These are phyloP conservation scores for Golubevia pallescens DNA, from an alignment of 1,284 basidiomycete genomes.

Conservation along the genomic window DNA sequence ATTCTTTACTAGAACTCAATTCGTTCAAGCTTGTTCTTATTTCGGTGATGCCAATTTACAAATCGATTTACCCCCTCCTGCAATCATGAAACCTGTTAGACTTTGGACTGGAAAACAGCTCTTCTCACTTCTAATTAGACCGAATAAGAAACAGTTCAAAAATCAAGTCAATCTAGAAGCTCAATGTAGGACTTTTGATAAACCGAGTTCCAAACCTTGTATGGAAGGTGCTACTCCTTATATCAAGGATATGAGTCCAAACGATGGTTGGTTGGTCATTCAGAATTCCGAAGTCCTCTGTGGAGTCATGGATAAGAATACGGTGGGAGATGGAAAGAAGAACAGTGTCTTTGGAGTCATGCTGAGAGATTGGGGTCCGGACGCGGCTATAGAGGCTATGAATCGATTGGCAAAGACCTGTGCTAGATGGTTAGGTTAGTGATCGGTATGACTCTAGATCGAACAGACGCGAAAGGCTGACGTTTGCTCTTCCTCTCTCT, in stretches of 20 bases:
- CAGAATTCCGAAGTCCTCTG: constrained; percentile 99
- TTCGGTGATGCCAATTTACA: constrained; percentile 88
- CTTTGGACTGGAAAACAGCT: constrained; percentile 99
- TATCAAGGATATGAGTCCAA: constrained; percentile 85
- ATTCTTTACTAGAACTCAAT: constrained; percentile 92
- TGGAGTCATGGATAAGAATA: constrained; percentile 98
- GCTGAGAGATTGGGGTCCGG: constrained; percentile 91
- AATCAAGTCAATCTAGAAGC: constrained; percentile 94
- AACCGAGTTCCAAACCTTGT: constrained; percentile 71
- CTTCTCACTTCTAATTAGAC: constrained; percentile 94
- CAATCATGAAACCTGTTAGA: constrained; percentile 88
- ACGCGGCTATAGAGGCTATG: constrained; percentile 95
- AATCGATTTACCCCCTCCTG: constrained; percentile 93
- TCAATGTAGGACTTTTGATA: constrained; percentile 91
- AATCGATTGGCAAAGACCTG: constrained; percentile 93
- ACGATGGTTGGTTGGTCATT: constrained; percentile 97
- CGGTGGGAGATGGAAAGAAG: constrained; percentile 97
- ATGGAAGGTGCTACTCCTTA: constrained; percentile 61
- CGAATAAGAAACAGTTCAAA: constrained; percentile 79
- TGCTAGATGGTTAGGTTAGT: constrained; percentile 85
- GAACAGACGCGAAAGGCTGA: not conserved
- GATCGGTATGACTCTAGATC: not conserved
- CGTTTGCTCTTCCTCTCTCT: not conserved
- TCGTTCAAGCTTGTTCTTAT: constrained; percentile 95
- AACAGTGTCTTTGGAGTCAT: constrained; percentile 99